phyloP scores from a whole-genome alignment of 176 grass and related monocot genomes.

The Olyra latifolia region DNA sequence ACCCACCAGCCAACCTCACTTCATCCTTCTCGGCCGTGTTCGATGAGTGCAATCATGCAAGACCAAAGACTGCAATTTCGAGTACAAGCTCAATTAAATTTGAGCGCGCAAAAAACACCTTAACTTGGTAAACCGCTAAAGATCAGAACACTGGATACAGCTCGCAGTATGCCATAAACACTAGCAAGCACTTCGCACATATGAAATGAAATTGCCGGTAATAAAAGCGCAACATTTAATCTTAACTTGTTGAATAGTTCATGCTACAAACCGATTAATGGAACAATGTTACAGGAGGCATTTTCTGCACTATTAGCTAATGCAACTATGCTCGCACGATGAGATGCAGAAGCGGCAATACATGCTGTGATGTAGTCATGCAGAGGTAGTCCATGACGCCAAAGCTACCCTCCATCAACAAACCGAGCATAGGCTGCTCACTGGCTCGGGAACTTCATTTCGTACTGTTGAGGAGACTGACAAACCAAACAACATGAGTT shows the following conservation, averaged over 20 bases:
- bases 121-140: background rate
- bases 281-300: constrained; percentile 14
- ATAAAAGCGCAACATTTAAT: background rate
- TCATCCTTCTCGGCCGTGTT: no score
- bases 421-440: background rate
- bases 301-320: background rate
- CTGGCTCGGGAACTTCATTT: constrained; percentile 69
- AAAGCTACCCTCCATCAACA: background rate
- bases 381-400: background rate
- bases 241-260: background rate
- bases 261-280: constrained; percentile 2
- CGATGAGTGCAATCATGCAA: no score
- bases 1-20: no score
- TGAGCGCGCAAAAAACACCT: background rate
- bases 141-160: background rate
- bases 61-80: no score
- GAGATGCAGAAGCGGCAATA: background rate
- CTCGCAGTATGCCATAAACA: background rate
- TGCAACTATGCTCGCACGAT: background rate
- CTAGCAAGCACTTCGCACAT: background rate
- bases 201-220: background rate
- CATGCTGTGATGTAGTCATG: background rate
- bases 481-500: constrained; percentile 32
- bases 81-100: no score
- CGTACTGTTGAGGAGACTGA: constrained; percentile 71